Percentiles rank a stretch among this genome's conserved stretches.
These are phyloP conservation scores for Aspergillus sp. DNA, from an alignment of 2,329 filamentous ascomycete genomes.

Conservation along the genomic window DNA sequence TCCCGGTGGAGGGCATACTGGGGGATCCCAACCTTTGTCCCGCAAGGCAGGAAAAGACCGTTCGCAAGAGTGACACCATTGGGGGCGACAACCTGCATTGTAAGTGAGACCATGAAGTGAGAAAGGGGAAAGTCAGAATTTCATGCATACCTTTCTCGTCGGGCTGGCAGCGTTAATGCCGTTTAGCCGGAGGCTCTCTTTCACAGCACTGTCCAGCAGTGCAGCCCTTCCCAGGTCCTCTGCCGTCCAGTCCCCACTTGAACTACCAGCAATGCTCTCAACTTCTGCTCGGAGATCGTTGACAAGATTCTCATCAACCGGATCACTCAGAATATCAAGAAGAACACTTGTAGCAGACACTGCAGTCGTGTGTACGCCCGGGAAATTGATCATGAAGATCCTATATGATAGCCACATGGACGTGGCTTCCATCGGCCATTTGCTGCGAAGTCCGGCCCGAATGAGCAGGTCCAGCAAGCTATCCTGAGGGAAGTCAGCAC, in stretches of 20 bases:
- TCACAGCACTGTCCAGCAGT: conserved; percentile 16
- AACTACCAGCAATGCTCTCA: conserved; percentile 4
- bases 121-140: too few species aligned
- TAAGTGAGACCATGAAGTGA: background rate
- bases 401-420: conserved; percentile 19
- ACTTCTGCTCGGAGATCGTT: conserved; percentile 11
- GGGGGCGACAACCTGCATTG: conserved; percentile 11
- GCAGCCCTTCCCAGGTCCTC: conserved; percentile 9
- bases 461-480: conserved; percentile 17
- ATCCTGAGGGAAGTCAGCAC: conserved; percentile 4
- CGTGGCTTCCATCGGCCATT: conserved; percentile 16
- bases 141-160: conserved; percentile 8
- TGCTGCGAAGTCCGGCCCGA: conserved; percentile 14
- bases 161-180: conserved; percentile 19
- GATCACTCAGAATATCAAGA: conserved; percentile 14
- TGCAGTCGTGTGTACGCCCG: conserved; percentile 18
- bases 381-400: conserved; percentile 20
- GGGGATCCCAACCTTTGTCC: conserved; percentile 17
- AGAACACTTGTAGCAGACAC: conserved; percentile 17
- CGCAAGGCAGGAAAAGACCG: conserved; percentile 14
- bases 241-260: conserved; percentile 11
- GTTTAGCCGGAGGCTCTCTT: conserved; percentile 17
- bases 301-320: conserved; percentile 1
- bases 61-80: conserved; percentile 11
- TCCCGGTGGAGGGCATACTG: conserved; percentile 20